Evolutionary conservation across 148 eudicot genomes (phyloP).

Genomic region (Amaranthus palmeri): DNA sequence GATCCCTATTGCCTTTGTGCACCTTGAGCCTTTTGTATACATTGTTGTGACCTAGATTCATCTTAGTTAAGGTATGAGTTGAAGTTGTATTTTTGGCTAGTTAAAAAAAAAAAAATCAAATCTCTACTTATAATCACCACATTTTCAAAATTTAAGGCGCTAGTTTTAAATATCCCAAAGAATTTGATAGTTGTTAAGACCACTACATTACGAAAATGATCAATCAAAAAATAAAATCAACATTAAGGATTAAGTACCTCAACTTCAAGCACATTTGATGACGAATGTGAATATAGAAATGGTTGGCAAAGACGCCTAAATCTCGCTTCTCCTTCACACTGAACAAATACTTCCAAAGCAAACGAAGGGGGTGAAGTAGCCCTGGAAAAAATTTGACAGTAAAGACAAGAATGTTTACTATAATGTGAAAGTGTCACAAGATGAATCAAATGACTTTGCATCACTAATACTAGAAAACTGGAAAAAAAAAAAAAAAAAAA

Average conservation of each 20-base stretch:
- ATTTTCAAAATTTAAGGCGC: neutral
- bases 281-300: slow-evolving; percentile 87
- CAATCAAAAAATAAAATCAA: slow-evolving; percentile 3
- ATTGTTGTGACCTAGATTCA: too few species aligned
- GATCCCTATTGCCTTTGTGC: too few species aligned
- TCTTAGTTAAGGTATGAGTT: too few species aligned
- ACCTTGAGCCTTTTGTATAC: too few species aligned
- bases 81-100: too few species aligned
- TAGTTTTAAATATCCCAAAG: neutral
- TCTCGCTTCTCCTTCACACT: slow-evolving; percentile 94
- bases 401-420: neutral
- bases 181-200: neutral
- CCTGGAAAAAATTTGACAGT: slow-evolving; percentile 37
- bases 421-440: neutral
- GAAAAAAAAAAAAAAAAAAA: neutral
- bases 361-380: slow-evolving; percentile 98
- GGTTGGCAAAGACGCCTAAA: slow-evolving; percentile 94
- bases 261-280: slow-evolving; percentile 92
- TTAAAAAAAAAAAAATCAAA: too few species aligned
- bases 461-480: neutral
- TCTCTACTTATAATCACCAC: neutral
- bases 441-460: neutral
- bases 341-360: slow-evolving; percentile 97
- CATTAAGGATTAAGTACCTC: slow-evolving; percentile 52
- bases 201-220: neutral